phyloP scores from a whole-genome alignment of 345 rosid genomes.

The Citrus sinensis region DVS_A1.0 CM039169.1:711001-711500 shows the following conservation, averaged over 20 bases:
- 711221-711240: conserved; percentile 39
- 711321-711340: background rate
- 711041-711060: conserved; percentile 30
- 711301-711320: conserved; percentile 10
- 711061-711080: conserved; percentile 53
- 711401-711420: background rate
- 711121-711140: no score
- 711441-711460: background rate
- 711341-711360: background rate
- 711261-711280: conserved; percentile 10
- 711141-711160: conserved; percentile 21
- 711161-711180: conserved; percentile 48
- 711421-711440: background rate
- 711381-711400: background rate
- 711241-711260: conserved; percentile 31
- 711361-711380: background rate
- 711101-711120: conserved; percentile 37
- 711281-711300: conserved; percentile 25
- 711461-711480: background rate
- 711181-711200: conserved; percentile 46
- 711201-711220: conserved; percentile 36
- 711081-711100: conserved; percentile 58
- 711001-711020: conserved; percentile 6
- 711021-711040: conserved; percentile 38
- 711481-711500: background rate